Evolutionary conservation across 495 filamentous ascomycete species (phyloP).

Genomic region (Geoglossum glabrum): DNA sequence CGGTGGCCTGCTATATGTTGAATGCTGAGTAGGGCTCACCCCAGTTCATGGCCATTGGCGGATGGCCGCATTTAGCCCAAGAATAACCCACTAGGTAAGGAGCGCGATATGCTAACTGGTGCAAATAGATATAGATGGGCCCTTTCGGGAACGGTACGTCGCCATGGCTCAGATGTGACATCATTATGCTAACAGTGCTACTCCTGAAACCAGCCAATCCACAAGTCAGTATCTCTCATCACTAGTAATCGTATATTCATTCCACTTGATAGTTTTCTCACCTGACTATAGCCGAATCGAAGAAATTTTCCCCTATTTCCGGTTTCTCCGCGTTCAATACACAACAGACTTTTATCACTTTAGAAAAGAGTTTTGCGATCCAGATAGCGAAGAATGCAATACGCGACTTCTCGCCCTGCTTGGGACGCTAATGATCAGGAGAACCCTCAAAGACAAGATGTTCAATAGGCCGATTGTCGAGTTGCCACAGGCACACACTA

Average conservation of each 20-base stretch:
- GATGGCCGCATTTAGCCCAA: neutral
- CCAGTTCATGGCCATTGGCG: neutral
- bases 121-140: slow-evolving; percentile 28
- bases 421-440: slow-evolving; percentile 27
- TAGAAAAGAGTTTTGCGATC: slow-evolving; percentile 25
- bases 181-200: neutral
- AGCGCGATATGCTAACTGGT: neutral
- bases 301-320: slow-evolving; percentile 40
- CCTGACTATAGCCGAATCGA: slow-evolving; percentile 31
- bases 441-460: slow-evolving; percentile 30
- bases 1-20: slow-evolving; percentile 32
- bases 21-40: slow-evolving; percentile 16
- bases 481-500: slow-evolving; percentile 25
- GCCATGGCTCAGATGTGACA: neutral
- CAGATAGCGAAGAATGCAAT: slow-evolving; percentile 15
- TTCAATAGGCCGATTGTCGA: slow-evolving; percentile 34
- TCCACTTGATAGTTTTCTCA: neutral
- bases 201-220: neutral
- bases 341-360: slow-evolving; percentile 25
- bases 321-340: slow-evolving; percentile 32
- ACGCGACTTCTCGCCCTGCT: slow-evolving; percentile 23
- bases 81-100: neutral
- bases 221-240: neutral
- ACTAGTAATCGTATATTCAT: too few species aligned
- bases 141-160: slow-evolving; percentile 29